phyloP scores from a whole-genome alignment of 129 eudicot species.

The Kitagawia praeruptora region DNA sequence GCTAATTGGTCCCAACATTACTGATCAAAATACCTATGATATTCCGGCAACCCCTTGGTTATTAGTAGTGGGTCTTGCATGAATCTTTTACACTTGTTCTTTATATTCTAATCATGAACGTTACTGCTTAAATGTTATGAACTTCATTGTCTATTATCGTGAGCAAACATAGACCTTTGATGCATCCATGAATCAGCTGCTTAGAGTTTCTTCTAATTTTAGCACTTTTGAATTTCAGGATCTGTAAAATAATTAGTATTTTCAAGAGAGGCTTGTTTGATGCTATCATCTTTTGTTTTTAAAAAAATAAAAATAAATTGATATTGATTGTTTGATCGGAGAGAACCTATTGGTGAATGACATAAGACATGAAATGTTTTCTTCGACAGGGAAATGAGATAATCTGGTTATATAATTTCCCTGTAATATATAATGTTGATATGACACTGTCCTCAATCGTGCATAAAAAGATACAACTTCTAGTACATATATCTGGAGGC shows the following conservation, averaged over 20 bases:
- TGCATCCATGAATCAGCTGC: not conserved
- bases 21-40: conserved; percentile 12
- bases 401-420: not conserved
- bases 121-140: not conserved
- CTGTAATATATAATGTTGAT: not conserved
- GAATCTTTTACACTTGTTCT: not conserved
- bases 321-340: not conserved
- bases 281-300: not conserved
- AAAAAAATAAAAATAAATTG: no score
- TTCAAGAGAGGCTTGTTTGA: not conserved
- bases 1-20: conserved; percentile 86
- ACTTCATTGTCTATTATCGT: not conserved
- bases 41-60: conserved; percentile 11
- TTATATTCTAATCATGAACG: not conserved
- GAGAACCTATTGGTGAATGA: not conserved
- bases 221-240: not conserved
- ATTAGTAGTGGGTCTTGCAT: conserved; percentile 12
- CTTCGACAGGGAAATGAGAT: not conserved
- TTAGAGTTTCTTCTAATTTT: not conserved
- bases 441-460: not conserved
- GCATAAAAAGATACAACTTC: not conserved
- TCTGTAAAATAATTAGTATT: not conserved
- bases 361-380: not conserved
- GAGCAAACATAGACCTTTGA: conserved; percentile 4
- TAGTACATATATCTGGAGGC: not conserved